Evolutionary conservation across 768 basidiomycete genomes (phyloP).

Genomic region (Leccinum pellstonianum): DNA sequence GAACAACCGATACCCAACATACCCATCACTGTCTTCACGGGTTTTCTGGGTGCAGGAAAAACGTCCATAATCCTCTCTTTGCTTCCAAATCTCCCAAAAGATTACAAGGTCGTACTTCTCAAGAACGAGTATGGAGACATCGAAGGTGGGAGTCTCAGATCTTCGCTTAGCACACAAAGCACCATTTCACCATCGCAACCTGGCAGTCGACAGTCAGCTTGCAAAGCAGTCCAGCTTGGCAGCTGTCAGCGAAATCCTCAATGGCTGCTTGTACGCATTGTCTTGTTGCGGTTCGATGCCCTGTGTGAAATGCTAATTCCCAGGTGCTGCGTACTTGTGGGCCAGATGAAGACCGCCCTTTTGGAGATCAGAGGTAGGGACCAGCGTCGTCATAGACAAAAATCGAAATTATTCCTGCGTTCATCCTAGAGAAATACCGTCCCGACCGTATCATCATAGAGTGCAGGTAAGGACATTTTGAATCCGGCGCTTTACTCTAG

Average conservation of each 20-base stretch:
- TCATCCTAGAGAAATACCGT: constrained; percentile 62
- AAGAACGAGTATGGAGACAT: constrained; percentile 98
- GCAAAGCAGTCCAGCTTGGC: constrained; percentile 80
- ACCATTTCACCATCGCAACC: constrained; percentile 5
- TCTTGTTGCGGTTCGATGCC: not conserved
- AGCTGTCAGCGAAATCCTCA: constrained; percentile 90
- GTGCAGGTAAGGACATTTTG: constrained; percentile 64
- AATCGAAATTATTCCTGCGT: not conserved
- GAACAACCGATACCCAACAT: constrained; percentile 37
- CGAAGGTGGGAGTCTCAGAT: constrained; percentile 52
- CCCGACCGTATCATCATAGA: constrained; percentile 95
- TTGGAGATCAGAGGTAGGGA: constrained; percentile 79
- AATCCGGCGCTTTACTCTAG: not conserved
- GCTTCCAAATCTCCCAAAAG: constrained; percentile 75
- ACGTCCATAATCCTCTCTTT: constrained; percentile 81
- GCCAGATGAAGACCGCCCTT: constrained; percentile 90
- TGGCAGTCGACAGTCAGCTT: constrained; percentile 85
- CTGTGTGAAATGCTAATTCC: not conserved
- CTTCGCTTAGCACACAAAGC: not conserved
- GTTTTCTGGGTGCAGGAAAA: constrained; percentile 84
- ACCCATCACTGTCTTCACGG: constrained; percentile 94
- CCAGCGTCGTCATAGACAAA: not conserved
- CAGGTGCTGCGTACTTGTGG: constrained; percentile 93
- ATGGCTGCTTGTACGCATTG: constrained; percentile 82
- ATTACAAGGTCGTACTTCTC: constrained; percentile 86